Evolutionary conservation across 805 yeast species (phyloP), one percentile per base, ranked within the genome.

Genomic region (Lipomyces mesembrius): DNA sequence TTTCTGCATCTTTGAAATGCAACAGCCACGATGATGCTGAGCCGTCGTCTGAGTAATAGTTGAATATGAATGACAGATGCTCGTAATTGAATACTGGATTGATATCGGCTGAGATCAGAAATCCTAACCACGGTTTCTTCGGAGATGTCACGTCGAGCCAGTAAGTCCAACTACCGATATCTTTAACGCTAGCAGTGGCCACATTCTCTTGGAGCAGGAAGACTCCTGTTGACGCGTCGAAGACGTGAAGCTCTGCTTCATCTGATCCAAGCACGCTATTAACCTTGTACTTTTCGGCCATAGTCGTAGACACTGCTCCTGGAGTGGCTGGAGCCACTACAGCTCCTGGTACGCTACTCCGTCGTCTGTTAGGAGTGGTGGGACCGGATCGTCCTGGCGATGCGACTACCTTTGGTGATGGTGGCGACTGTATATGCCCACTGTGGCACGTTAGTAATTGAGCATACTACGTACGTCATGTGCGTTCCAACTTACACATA

Each of bases 71-170:
- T 0, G 90, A 82, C 14, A 76, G 70, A 39, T 83, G 78, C 66
- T 83, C 86, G 68, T 80, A 82, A 74, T 88, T 86, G 75, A 90
- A 88, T n/a, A 84, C 81, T 1, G 95, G 91, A 73, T 84, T 87
- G 77, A 91, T 79, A 35, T 82, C 81, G 12, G 84, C 81, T 11
- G 80, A 75, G 27, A 89, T 75, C 2, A 75, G 75, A 3, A 82
- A 76, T 1, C 83, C 84, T 4, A 86, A 66, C 25, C 79, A 63
- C 2, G 75, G 71, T 3, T 74, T 72, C 1, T 71, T 71, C 4
- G 73, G 67, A 0, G 74, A 65, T 4, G 75, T 73, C 8, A 88
- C 77, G 9, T 83, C 83, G 46, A 92, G 75, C 79, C 85, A 82
- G 73, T 62, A 90, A 35, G 81, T 77, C 82, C 84, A 90, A 9